These are phyloP conservation scores for Aegilops speltoides DNA, from an alignment of 176 grass and related monocot species.

Conservation along the genomic window DNA sequence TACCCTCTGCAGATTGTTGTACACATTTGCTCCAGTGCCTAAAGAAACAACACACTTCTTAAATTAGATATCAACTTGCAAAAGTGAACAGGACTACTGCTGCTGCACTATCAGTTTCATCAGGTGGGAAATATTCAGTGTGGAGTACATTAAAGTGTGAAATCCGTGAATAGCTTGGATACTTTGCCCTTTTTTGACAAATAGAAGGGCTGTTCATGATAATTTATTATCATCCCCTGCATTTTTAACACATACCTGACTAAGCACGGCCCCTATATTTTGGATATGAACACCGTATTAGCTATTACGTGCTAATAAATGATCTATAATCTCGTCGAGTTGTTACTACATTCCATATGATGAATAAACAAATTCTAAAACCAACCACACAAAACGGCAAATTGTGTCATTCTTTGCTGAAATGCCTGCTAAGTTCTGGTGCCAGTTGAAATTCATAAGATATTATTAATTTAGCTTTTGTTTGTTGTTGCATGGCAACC, in stretches of 20 bases:
- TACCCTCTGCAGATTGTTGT: slow-evolving; percentile 26
- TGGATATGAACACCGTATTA: neutral
- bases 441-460: neutral
- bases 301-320: neutral
- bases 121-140: slow-evolving; percentile 13
- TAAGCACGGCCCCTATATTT: neutral
- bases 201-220: neutral
- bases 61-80: slow-evolving; percentile 9
- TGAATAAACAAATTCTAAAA: neutral
- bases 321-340: neutral
- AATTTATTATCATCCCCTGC: neutral
- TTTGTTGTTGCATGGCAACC: neutral
- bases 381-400: neutral
- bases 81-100: slow-evolving; percentile 1
- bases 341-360: slow-evolving; percentile 6
- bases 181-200: slow-evolving; percentile 1
- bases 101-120: slow-evolving; percentile 15
- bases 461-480: slow-evolving; percentile 7
- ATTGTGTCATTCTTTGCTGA: neutral
- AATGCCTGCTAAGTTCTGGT: slow-evolving; percentile 1
- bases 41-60: neutral
- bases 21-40: slow-evolving; percentile 6
- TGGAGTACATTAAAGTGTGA: slow-evolving; percentile 22
- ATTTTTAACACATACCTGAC: slow-evolving; percentile 19
- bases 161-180: neutral